Base-by-base conservation (phyloP, 495 filamentous ascomycete species). In the Staphylotrichum longicolle region DNA sequence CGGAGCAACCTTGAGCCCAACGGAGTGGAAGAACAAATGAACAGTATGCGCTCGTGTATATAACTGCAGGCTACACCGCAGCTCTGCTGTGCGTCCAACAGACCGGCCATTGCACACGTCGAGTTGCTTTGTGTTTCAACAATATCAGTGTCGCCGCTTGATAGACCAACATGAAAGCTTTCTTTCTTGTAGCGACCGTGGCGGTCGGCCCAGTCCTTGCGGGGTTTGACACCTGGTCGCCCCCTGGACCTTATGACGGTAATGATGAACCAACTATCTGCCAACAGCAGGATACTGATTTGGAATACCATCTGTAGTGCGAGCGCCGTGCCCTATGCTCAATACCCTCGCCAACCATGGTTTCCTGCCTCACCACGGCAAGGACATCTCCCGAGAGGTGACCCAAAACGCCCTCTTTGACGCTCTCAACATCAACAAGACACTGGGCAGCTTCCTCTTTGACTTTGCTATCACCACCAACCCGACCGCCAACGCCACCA, bases 401-500 rank as follows among this genome's bases (percentile, higher is more conserved):
- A 69, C 68, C 1, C 56, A 74, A 2, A 57, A 72, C 20, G 81
- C 70, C 27, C 67, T 85, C 7, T 47, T 45, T 3, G 60, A 66
- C 0, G 79, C 70, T 1, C 66, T 84, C n/a, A 80, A 83, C 61
- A 67, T 83, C 58, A 72, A 75, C 40, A 39, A 54, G 2, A 56
- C 49, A 3, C 66, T 83, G 1, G 69, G 64, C 3, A 61, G 33
- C 7, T 53, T 73, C 8, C 71, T 85, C 57, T 81, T 76, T 52
- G 58, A 75, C 2, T 70, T 73, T 34, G 83, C 76, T 34, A 52
- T 75, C 2, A 68, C 72, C 32, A 76, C 78, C 5, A 83, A 81
- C 64, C 80, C 80, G 0, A 64, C 72, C 50, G 71, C 75, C 1
- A 85, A 83, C 63, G 74, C 81, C 1, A 83, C 78, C 9, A 74